phyloP scores from a whole-genome alignment of 257 asterid species.

The Gentiana straminea region DNA sequence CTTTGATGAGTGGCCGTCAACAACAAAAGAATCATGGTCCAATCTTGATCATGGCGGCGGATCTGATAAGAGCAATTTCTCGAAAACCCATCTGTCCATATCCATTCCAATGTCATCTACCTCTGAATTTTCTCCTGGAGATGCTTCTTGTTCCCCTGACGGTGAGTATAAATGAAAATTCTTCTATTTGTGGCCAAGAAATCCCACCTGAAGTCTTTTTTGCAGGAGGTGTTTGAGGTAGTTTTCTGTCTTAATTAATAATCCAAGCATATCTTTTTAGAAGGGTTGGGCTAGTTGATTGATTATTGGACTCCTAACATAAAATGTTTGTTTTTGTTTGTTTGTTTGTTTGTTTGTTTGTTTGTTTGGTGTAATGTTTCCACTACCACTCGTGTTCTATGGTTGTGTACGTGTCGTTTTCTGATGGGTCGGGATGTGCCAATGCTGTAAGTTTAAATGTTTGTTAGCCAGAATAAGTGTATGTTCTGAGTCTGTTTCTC shows the following conservation, averaged over 20 bases:
- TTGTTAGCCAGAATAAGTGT: conserved; percentile 7
- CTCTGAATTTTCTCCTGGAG: conserved; percentile 47
- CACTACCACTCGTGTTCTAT: too few relatives aligned
- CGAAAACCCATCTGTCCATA: conserved; percentile 77
- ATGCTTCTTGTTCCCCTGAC: conserved; percentile 41
- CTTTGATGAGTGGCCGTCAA: conserved; percentile 78
- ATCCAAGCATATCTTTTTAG: too few relatives aligned
- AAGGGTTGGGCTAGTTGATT: too few relatives aligned
- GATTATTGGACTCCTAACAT: too few relatives aligned
- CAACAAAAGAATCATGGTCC: conserved; percentile 76
- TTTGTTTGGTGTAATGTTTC: too few relatives aligned
- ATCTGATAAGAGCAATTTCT: conserved; percentile 42
- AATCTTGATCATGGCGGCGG: conserved; percentile 42
- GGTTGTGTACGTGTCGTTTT: too few relatives aligned
- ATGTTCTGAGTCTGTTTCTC: not conserved
- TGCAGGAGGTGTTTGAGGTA: conserved; percentile 46
- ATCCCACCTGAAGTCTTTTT: not conserved
- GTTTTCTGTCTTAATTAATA: not conserved
- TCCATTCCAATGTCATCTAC: conserved; percentile 53
- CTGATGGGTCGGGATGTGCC: not conserved
- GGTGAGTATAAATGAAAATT: conserved; percentile 35
- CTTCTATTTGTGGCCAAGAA: not conserved
- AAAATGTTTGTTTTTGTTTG: too few relatives aligned
- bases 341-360: too few relatives aligned
- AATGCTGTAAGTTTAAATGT: conserved; percentile 5